Conservation (phyloP, 2,329 filamentous ascomycete species). For the Xylaria sp. region DNA sequence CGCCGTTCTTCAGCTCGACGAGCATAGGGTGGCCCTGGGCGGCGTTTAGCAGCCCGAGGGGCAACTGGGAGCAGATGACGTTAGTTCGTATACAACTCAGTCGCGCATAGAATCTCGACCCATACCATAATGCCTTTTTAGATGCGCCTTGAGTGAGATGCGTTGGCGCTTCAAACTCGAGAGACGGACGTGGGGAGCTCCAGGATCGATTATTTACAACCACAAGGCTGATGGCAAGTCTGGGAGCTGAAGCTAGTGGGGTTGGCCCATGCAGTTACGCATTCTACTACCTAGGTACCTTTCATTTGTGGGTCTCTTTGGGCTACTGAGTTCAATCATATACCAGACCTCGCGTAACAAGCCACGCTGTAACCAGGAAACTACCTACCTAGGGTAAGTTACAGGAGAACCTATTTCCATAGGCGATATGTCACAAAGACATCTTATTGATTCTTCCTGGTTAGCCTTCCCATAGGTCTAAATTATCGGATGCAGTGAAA, state of each 20-base stretch:
- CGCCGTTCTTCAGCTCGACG: conserved; percentile 66
- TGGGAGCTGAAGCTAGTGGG: conserved; percentile 20
- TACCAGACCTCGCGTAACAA: not conserved
- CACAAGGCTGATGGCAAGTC: conserved; percentile 31
- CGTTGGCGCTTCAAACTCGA: conserved; percentile 4
- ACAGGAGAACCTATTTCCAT: too few species aligned
- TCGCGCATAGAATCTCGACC: not conserved
- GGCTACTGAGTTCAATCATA: not conserved
- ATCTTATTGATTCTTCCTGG: not conserved
- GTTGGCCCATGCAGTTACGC: not conserved
- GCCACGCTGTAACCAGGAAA: not conserved
- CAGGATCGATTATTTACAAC: conserved; percentile 3
- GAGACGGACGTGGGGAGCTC: not conserved
- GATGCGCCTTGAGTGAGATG: conserved; percentile 14
- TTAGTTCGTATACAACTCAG: conserved; percentile 35
- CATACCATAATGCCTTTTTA: conserved; percentile 30
- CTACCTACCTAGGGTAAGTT: too few species aligned
- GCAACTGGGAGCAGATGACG: conserved; percentile 60
- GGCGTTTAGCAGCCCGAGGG: conserved; percentile 87
- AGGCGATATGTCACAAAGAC: not conserved
- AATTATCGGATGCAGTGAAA: not conserved
- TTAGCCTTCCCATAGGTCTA: not conserved
- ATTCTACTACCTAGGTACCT: too few species aligned
- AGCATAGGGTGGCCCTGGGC: conserved; percentile 93
- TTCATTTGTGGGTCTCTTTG: too few species aligned